Evolutionary conservation across 805 yeast genomes (phyloP), one percentile per base, ranked within the genome.

Genomic region (Candida vartiovaarae): DNA sequence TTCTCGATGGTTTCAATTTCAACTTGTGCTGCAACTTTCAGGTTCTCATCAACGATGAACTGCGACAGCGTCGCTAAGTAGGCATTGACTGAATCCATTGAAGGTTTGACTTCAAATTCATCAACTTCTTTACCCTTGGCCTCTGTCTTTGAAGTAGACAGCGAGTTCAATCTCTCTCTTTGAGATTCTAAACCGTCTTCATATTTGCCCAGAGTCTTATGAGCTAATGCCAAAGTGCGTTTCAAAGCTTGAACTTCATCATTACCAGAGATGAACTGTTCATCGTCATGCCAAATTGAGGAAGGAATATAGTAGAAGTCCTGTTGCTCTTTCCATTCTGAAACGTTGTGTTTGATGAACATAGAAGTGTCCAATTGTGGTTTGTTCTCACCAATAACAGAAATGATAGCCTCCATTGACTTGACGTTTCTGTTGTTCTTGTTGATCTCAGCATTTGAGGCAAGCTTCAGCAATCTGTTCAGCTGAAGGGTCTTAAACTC

Each of bases 201-300:
- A 41, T 54, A 49, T 33, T 59, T 54, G 15, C 50, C 46, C 23
- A 54, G 63, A 4, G 49, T 56, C 34, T 62, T 54, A 42, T 64
- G 63, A 1, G 74, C 65, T 34, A 60, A 50, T 5, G 75, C 75
- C 46, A 85, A 64, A 41, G 66, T 65, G 44, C 69, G 66, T 57
- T 76, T 79, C 56, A 55, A 38, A 28, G 72, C 75, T 20, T 44
- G 45, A 7, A 84, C 64, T 34, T 74, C 76, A 6, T 74, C 68
- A 41, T 82, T 64, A 5, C 74, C 68, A 2, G 79, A 73, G 49
- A 82, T 71, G 56, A 85, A 73, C 32, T 75, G 67, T 51, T 88
- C 96, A 63, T 93, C 97, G 57, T 93, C 99, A 64, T 91, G 98
- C 99, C 99, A 93, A 35, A 93, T 82, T 29, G 89, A 81, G 26